Evolutionary conservation across 805 yeast genomes (phyloP).

Genomic region (Suhomyces sp.): DNA sequence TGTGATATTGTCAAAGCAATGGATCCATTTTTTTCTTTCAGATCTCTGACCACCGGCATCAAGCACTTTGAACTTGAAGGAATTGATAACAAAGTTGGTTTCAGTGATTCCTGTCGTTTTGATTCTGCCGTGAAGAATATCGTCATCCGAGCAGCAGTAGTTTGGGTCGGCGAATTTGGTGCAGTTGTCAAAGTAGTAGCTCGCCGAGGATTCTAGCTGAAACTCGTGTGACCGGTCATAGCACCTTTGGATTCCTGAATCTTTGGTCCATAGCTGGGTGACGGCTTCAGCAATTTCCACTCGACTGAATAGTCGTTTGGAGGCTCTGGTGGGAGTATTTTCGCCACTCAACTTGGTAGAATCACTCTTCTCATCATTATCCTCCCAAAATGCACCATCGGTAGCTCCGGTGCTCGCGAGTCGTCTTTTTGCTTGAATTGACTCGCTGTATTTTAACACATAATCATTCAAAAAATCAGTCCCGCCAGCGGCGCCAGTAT

Average conservation of each 20-base stretch:
- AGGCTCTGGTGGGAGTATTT: not conserved
- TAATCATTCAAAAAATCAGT: conserved; percentile 59
- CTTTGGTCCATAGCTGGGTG: conserved; percentile 62
- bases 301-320: conserved; percentile 21
- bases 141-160: conserved; percentile 74
- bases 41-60: conserved; percentile 98
- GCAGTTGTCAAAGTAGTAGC: conserved; percentile 77
- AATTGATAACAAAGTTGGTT: conserved; percentile 65
- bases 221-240: conserved; percentile 65
- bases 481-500: conserved; percentile 67
- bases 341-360: not conserved
- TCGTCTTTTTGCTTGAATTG: conserved; percentile 50
- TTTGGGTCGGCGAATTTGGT: conserved; percentile 57
- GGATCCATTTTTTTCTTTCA: conserved; percentile 92
- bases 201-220: conserved; percentile 80
- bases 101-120: conserved; percentile 96
- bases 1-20: conserved; percentile 86
- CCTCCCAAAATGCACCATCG: conserved; percentile 19
- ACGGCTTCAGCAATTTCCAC: conserved; percentile 72
- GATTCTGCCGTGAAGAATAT: conserved; percentile 84
- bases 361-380: conserved; percentile 2
- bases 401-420: conserved; percentile 52
- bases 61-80: conserved; percentile 66
- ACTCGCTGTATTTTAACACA: conserved; percentile 58
- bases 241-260: conserved; percentile 61